Evolutionary conservation across 805 yeast genomes (phyloP), one percentile per base, ranked within the genome.

Genomic region (Ogataea kodamae): DNA sequence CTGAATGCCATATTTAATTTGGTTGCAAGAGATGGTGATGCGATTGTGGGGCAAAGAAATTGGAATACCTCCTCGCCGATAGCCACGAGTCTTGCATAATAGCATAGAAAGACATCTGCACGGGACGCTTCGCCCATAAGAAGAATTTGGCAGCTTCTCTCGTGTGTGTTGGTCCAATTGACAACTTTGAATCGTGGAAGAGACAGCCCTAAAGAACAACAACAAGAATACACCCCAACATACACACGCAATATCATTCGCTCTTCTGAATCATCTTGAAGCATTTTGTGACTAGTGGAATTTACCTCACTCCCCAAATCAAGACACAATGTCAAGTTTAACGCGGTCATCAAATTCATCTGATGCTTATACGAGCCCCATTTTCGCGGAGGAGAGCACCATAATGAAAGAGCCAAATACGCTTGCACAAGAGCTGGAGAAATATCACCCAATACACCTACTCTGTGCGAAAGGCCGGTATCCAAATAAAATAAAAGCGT

Each of bases 351-450:
- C 16, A 72, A 48, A 43, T 68, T 65, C 52, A 74, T 60, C 46
- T 72, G 78, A 48, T 70, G 74, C 39, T 68, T 71, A 52, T 65
- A 74, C 14, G 74, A 70, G 9, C 76, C 76, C 60, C 71, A 63
- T 43, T 62, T 64, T 21, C 63, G 58, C 5, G 78, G 75, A 1
- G 78, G 78, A 3, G 72, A 59, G 30, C 70, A 67, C 80, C 80
- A 74, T 5, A 70, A 45, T 5, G 76, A 69, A 8, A 72, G 48
- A 1, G 70, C 59, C 35, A 71, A 45, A 40, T 70, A 70, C 1
- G 65, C 56, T 33, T 64, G 67, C 14, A 73, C 64, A 28, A 67
- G 46, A 39, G 57, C 62, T 27, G 57, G 62, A 3, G 69, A 55
- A 31, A 72, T 62, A 33, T 64, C 69, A 15, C 70, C 67, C 6